Conservation (phyloP, 148 eudicot genomes). For the Rhododendron mucronatum region DNA sequence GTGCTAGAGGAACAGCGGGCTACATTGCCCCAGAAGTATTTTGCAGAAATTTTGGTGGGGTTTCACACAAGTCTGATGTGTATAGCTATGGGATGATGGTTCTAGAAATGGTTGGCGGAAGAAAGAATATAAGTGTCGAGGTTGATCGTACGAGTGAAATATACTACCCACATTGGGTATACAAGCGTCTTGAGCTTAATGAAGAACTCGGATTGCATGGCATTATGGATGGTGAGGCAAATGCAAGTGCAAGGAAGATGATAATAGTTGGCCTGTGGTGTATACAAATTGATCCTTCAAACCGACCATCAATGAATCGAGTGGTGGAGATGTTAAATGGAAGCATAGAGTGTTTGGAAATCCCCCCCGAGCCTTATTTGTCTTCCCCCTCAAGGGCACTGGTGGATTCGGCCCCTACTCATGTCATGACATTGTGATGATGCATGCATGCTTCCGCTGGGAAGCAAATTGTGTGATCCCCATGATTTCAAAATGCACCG, state of each 20-base stretch:
- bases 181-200: not conserved
- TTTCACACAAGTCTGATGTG: slow-evolving; percentile 3
- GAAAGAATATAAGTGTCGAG: not conserved
- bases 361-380: not conserved
- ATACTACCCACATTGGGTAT: not conserved
- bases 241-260: not conserved
- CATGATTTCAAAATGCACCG: not conserved
- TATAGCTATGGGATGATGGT: slow-evolving; percentile 7
- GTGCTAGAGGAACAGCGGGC: not conserved
- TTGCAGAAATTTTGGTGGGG: not conserved
- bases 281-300: not conserved
- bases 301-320: not conserved
- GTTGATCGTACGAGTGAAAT: not conserved
- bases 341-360: not conserved
- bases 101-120: not conserved
- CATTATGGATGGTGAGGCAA: not conserved
- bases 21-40: slow-evolving; percentile 1
- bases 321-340: slow-evolving; percentile 10
- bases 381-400: not conserved
- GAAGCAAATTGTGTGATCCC: too few species aligned
- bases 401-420: not conserved
- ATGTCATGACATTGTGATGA: too few species aligned
- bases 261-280: slow-evolving; percentile 6
- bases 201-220: not conserved
- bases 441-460: too few species aligned